Base-by-base conservation (phyloP, 129 eudicot genomes). In the Tagetes patula region DNA sequence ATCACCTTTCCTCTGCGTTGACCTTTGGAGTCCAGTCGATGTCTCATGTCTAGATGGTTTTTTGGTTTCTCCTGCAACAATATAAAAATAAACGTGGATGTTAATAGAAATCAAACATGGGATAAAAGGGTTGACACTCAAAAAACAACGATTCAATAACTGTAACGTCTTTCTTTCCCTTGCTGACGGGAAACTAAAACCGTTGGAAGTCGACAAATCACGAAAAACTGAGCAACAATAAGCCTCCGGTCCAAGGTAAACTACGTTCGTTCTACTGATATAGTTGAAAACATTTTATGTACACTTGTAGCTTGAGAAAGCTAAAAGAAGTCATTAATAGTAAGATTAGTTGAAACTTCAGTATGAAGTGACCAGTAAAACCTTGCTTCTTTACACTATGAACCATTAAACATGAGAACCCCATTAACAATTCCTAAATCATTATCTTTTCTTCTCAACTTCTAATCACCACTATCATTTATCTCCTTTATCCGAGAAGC, bases 1-100 rank as follows among this genome's bases (percentile, higher is more conserved):
- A 93, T 93, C 62, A 93, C 84, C 82, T 93, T 93, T 73, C 98
- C 98, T 83, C 79, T 69, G 5, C 98, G 96, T 83, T 90, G 98
- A 81, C 98, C 98, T 73, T 79, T 87, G 58, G 96, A 90, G 74
- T 93, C 96, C 89, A 93, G 81, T 27, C 96, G 96, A 66, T 90
- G 88, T 77, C 98, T 84, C 96, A 90, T 67, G 66, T 93, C 98
- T 85, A 93, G 77, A 83, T 93, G 98, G 81, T 93, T 93, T 84
- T 90, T 87, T 53, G 98, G 98, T 71, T 84, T 86, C 72, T 93
- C 98, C 98, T 93, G 83, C 37, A 60, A 37, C 8, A 32, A 37
- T 6, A 56, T 30, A 39, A 59, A 52, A 50, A 12, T 9, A 60
- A 13, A 20, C 30, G 2, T 39, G n/a, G 37, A 52, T 27, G 11